Evolutionary conservation across 2,329 filamentous ascomycete genomes (phyloP), one percentile per base, ranked within the genome.

Genomic region (Cladophialophora yegresii): DNA sequence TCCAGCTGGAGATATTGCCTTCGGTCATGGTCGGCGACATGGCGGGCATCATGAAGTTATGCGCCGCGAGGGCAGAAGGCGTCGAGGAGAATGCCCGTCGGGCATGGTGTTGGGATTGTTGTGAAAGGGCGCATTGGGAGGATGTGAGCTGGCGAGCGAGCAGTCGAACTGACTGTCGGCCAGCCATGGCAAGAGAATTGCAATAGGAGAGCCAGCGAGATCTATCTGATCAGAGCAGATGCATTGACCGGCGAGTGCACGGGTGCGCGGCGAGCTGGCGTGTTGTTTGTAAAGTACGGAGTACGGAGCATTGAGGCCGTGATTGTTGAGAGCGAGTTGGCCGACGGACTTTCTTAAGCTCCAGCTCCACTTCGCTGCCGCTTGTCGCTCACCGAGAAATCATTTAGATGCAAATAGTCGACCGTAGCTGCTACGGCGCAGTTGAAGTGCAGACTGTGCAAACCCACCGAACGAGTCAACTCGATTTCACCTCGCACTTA

Each of bases 11-110:
- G 73, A 96, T 96, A 78, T 92, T 95, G 67, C 92, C 92, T 79
- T 96, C 92, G 67, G 91, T 96, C 92, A 96, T 96, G 63, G 92
- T 96, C 62, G 92, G 92, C 67, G 91, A 96, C 68, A 96, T 84
- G 47, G 92, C 92, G 28, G 92, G 92, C 92, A 96, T 96, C 61
- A 87, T 90, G 79, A 96, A 92, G 79, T 93, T 95, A 69, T 92
- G 89, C 26, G 91, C 92, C 56, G 89, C 91, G 71, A 88, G 83
- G 49, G 45, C 59, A 40, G 62, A 50, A 22, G 65, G 54, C 7
- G 54, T 58, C 9, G 60, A 62, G 56, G 67, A 70, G 62, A 71
- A 70, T 20, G 63, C 33, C 53, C 70, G 63, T 32, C 64, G 64
- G 23, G 63, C 57, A 47, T 61, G 67, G 30, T 54, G 54, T 64